phyloP scores from a whole-genome alignment of 352 stramenopile genomes.

The Globisporangium canariense region DNA sequence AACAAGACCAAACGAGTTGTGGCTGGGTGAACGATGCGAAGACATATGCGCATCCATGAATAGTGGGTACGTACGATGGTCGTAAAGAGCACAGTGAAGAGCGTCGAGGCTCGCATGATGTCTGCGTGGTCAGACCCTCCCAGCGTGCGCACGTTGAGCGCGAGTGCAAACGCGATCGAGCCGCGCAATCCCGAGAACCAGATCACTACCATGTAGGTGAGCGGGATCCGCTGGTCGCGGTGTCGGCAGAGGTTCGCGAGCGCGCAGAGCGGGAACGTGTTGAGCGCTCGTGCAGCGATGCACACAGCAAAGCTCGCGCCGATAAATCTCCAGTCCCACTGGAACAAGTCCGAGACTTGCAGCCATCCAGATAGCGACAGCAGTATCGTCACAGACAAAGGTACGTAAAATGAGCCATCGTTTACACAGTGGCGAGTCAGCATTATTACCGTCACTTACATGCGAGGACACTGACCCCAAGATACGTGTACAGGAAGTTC shows the following conservation, averaged over 20 bases:
- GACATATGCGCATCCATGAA: too few species aligned
- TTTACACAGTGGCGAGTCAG: background rate
- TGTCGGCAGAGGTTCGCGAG: constrained; percentile 49
- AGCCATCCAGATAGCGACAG: background rate
- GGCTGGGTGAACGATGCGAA: background rate
- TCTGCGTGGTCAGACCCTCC: constrained; percentile 38
- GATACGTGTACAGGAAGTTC: constrained; percentile 74
- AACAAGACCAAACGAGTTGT: background rate
- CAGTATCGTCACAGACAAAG: background rate
- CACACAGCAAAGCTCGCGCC: constrained; percentile 42
- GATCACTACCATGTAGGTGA: constrained; percentile 78
- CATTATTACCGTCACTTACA: constrained; percentile 15
- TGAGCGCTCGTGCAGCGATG: constrained; percentile 51
- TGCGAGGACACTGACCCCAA: constrained; percentile 69
- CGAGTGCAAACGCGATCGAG: constrained; percentile 90
- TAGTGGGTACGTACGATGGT: constrained; percentile 28
- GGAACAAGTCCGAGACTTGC: constrained; percentile 36
- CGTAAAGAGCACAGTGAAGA: constrained; percentile 64
- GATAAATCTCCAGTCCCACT: constrained; percentile 70
- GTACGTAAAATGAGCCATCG: background rate
- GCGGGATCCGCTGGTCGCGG: constrained; percentile 35
- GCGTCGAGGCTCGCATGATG: constrained; percentile 60
- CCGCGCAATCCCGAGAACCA: constrained; percentile 93
- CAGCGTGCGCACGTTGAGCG: constrained; percentile 58
- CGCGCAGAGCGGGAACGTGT: constrained; percentile 71